Conservation (phyloP, 2,329 filamentous ascomycete genomes). For the Rhinocladiella mackenziei region DNA sequence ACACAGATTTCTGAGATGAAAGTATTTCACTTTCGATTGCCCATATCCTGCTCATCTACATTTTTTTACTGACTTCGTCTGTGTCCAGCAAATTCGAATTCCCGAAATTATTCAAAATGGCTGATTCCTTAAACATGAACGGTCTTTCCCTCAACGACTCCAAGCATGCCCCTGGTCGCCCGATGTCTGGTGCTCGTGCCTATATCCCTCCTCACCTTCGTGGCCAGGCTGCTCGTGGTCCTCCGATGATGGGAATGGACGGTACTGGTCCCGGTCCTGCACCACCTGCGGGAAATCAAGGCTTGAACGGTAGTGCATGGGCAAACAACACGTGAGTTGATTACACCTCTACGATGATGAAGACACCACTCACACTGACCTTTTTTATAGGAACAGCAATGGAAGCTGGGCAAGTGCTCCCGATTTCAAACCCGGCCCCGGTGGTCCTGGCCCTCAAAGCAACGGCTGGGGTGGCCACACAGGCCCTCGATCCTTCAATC, state of each 20-base stretch:
- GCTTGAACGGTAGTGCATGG: slow-evolving; percentile 37
- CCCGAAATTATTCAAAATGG: slow-evolving; percentile 37
- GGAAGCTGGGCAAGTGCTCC: slow-evolving; percentile 55
- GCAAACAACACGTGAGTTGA: slow-evolving; percentile 29
- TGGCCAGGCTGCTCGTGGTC: slow-evolving; percentile 34
- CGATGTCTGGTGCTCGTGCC: slow-evolving; percentile 46
- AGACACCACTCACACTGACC: neutral
- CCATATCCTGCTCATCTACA: neutral
- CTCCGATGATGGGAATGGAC: slow-evolving; percentile 36
- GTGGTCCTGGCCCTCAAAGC: slow-evolving; percentile 33
- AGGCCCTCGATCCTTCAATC: slow-evolving; percentile 51
- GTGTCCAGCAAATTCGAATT: slow-evolving; percentile 9
- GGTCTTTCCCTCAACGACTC: slow-evolving; percentile 58
- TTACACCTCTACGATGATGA: neutral
- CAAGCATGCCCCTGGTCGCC: slow-evolving; percentile 50
- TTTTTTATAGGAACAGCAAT: slow-evolving; percentile 12
- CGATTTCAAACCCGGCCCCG: slow-evolving; percentile 49
- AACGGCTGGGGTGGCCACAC: slow-evolving; percentile 32
- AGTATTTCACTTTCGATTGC: too few species aligned
- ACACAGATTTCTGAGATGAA: too few species aligned
- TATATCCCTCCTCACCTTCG: slow-evolving; percentile 66
- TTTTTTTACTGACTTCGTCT: neutral
- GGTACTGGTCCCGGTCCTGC: slow-evolving; percentile 35
- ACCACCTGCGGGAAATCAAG: slow-evolving; percentile 30
- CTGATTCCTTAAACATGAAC: slow-evolving; percentile 55